phyloP scores from a whole-genome alignment of 2,329 filamentous ascomycete species.

The Pseudogymnoascus sp. region DNA sequence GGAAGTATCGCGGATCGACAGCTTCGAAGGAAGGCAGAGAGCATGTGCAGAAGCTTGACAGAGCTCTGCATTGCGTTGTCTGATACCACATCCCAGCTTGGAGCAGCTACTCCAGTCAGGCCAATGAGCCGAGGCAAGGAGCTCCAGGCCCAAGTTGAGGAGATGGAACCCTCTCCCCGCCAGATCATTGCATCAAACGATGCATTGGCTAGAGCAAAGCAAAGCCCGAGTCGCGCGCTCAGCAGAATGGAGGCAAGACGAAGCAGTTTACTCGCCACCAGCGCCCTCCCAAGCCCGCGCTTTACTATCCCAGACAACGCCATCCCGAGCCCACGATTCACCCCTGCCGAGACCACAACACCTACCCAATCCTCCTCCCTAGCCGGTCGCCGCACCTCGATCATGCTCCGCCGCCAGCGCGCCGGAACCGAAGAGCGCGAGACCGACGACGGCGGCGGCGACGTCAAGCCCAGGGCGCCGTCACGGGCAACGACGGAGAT shows the following conservation, averaged over 20 bases:
- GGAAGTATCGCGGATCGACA: constrained; percentile 59
- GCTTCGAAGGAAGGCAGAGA: constrained; percentile 82
- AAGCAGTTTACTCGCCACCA: constrained; percentile 30
- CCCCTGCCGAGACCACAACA: constrained; percentile 28
- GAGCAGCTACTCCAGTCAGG: constrained; percentile 14
- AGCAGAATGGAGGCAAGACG: constrained; percentile 31
- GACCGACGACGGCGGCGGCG: constrained; percentile 46
- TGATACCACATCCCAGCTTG: constrained; percentile 35
- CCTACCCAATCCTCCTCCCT: constrained; percentile 44
- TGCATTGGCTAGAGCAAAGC: constrained; percentile 1
- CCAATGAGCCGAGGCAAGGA: constrained; percentile 19
- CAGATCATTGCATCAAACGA: neutral
- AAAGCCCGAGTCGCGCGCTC: constrained; percentile 22
- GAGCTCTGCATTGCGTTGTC: constrained; percentile 84
- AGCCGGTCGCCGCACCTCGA: constrained; percentile 50
- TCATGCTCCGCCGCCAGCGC: constrained; percentile 37
- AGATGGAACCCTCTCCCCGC: neutral
- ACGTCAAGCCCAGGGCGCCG: constrained; percentile 47
- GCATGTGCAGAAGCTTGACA: constrained; percentile 84
- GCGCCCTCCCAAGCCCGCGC: constrained; percentile 28
- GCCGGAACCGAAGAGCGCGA: constrained; percentile 29
- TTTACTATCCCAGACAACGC: constrained; percentile 27
- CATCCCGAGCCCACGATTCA: constrained; percentile 29
- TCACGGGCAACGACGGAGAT: constrained; percentile 55
- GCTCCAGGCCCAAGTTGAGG: neutral